Conservation (phyloP, 208 protist genomes). For the Leishmania martiniquensis region DNA sequence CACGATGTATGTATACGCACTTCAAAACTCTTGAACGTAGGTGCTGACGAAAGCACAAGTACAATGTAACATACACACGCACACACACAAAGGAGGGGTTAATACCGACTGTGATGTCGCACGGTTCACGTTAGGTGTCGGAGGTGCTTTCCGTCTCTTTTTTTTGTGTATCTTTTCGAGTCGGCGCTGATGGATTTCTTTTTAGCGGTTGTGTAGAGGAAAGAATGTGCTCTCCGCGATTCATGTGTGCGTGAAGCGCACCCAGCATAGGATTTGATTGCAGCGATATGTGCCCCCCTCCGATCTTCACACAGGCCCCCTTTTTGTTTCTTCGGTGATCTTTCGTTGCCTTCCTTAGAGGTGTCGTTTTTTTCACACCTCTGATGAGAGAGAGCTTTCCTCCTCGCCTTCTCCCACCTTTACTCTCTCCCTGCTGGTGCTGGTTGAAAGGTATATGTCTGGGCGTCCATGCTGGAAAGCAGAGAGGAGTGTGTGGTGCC, state of each 20-base stretch:
- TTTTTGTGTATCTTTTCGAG: constrained; percentile 11
- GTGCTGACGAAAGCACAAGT: background rate
- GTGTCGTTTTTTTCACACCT: background rate
- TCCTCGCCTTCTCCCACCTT: background rate
- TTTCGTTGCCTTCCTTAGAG: constrained; percentile 1
- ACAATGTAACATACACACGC: constrained; percentile 10
- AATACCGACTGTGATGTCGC: background rate
- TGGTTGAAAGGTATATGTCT: background rate
- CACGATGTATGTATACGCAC: constrained; percentile 11
- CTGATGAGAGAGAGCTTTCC: background rate
- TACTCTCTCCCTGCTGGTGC: background rate
- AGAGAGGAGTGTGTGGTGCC: background rate
- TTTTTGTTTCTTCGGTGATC: background rate
- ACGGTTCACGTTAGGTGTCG: constrained; percentile 3
- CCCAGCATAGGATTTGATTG: background rate
- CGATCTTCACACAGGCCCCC: constrained; percentile 1
- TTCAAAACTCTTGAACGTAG: constrained; percentile 3
- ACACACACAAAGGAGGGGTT: constrained; percentile 3
- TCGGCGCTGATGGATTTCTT: background rate
- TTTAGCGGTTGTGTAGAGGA: too few relatives aligned
- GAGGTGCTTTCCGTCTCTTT: constrained; percentile 17
- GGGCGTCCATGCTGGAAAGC: background rate
- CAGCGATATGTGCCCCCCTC: background rate
- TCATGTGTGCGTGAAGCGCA: background rate
- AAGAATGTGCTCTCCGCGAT: background rate